These are phyloP conservation scores for Chaetomium olivaceum DNA, from an alignment of 2,329 filamentous ascomycete genomes.

Conservation along the genomic window DNA sequence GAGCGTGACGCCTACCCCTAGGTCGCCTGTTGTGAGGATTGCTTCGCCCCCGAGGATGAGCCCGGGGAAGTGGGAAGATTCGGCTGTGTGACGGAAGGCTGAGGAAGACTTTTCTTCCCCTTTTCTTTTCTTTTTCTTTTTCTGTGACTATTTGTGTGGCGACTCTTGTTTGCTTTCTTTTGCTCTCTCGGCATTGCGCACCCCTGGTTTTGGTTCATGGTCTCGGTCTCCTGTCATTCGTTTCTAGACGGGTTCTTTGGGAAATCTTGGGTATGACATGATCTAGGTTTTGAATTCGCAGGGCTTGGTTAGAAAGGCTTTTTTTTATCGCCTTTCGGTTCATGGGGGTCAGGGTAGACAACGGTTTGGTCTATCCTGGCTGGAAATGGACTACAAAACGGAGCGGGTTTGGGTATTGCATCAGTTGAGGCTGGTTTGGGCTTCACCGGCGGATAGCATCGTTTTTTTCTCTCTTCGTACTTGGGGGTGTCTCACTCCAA, in stretches of 20 bases:
- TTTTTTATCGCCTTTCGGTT: background rate
- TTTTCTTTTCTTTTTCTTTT: background rate
- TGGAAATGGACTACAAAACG: background rate
- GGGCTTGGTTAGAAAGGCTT: background rate
- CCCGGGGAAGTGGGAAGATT: background rate
- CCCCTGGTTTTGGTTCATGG: background rate
- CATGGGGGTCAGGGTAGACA: background rate
- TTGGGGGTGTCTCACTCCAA: background rate
- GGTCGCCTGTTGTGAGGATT: conserved; percentile 28
- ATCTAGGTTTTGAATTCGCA: background rate
- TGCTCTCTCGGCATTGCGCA: background rate
- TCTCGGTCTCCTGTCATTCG: background rate
- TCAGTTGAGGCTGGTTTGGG: background rate
- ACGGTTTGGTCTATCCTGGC: background rate
- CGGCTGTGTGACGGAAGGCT: background rate
- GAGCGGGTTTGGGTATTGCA: background rate
- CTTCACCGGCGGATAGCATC: background rate
- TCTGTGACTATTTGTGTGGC: background rate
- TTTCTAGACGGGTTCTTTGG: background rate
- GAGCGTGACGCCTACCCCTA: background rate
- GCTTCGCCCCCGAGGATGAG: conserved; percentile 13
- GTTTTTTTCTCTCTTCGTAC: background rate
- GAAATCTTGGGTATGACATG: background rate
- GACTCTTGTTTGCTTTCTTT: background rate
- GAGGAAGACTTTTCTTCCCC: background rate